Conservation (phyloP, 495 filamentous ascomycete genomes). For the Echria macrotheca region DNA sequence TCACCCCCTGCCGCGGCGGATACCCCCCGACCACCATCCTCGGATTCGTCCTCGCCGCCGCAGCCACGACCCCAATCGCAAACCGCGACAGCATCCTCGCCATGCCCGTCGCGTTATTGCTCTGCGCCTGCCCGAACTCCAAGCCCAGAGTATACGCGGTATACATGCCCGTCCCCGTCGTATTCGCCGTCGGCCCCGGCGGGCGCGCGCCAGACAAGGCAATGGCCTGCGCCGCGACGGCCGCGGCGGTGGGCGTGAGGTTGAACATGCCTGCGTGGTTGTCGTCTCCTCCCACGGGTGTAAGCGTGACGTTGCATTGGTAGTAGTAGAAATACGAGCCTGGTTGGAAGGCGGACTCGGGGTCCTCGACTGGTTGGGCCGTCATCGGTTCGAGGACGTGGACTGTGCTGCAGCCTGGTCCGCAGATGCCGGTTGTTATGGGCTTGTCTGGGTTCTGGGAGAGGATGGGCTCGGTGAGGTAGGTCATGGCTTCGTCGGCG, state of each 20-base stretch:
- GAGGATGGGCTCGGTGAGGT: background rate
- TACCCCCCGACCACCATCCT: background rate
- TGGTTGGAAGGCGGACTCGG: background rate
- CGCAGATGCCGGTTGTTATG: background rate
- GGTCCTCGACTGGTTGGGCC: background rate
- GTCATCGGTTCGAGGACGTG: background rate
- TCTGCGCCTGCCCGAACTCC: slow-evolving; percentile 1
- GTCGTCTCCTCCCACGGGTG: background rate
- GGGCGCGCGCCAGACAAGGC: too few relatives aligned
- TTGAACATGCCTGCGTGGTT: background rate
- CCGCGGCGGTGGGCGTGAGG: background rate
- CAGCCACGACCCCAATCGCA: background rate
- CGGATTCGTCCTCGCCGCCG: background rate
- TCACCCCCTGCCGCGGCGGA: background rate
- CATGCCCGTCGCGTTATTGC: background rate
- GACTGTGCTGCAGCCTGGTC: background rate
- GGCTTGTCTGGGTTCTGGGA: background rate
- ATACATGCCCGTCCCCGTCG: background rate
- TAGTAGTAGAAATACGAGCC: background rate
- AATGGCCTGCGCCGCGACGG: background rate
- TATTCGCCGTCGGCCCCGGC: background rate
- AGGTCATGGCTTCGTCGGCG: background rate
- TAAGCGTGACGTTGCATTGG: background rate
- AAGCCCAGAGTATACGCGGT: background rate
- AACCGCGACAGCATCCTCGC: background rate